Conservation (phyloP, 192 early-diverging fungal genomes). For the Umbelopsis sp. region DNA sequence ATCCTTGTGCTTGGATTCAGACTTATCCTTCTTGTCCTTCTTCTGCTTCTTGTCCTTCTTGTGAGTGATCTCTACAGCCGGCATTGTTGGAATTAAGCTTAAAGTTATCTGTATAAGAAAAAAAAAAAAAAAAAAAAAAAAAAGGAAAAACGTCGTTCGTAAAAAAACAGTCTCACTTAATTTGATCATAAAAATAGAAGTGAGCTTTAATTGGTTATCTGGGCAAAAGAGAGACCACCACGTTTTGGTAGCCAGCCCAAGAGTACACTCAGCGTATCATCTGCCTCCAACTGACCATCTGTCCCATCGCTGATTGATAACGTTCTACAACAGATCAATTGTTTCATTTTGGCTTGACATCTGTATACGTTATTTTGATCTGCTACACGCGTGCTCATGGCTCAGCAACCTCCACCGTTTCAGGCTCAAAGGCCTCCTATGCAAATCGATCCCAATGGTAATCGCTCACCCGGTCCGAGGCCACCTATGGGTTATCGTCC, state of each 20-base stretch:
- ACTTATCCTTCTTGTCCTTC: slow-evolving; percentile 28
- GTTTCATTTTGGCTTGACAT: neutral
- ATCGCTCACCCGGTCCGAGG: slow-evolving; percentile 1
- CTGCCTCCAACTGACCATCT: neutral
- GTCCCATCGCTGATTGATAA: neutral
- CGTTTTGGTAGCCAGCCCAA: neutral
- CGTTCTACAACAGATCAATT: neutral
- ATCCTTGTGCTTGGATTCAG: slow-evolving; percentile 24
- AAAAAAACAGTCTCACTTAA: neutral
- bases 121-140: slow-evolving; percentile 34
- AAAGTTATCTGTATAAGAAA: slow-evolving; percentile 1
- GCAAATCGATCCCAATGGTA: slow-evolving; percentile 23
- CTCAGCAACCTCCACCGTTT: slow-evolving; percentile 22
- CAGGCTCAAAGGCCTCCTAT: slow-evolving; percentile 17
- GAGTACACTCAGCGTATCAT: neutral
- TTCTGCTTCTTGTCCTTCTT: slow-evolving; percentile 32
- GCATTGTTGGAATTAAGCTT: slow-evolving; percentile 1
- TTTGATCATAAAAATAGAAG: neutral
- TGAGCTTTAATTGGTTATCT: neutral
- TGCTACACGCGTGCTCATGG: neutral
- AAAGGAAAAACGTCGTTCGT: slow-evolving; percentile 2
- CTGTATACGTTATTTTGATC: neutral
- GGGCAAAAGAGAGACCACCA: slow-evolving; percentile 5
- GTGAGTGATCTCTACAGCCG: neutral
- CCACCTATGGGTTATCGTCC: neutral